Evolutionary conservation across 2,329 filamentous ascomycete species (phyloP).

Genomic region (Paraphoma sp.): DNA sequence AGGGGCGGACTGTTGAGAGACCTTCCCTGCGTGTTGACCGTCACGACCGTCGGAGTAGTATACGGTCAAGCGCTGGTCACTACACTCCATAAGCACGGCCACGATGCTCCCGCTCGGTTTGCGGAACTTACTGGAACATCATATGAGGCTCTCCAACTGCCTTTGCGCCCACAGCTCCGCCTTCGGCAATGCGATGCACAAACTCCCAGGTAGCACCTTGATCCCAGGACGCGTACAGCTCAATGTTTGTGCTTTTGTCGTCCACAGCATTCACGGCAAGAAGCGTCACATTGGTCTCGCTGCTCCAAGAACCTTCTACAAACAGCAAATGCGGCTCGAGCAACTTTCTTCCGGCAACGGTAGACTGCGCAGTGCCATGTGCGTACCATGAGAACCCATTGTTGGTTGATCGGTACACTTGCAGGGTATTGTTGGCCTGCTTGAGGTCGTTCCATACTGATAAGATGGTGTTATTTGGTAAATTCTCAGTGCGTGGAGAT

Average conservation of each 20-base stretch:
- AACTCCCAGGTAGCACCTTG: conserved; percentile 20
- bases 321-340: conserved; percentile 24
- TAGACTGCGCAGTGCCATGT: conserved; percentile 16
- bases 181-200: conserved; percentile 17
- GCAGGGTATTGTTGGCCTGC: conserved; percentile 10
- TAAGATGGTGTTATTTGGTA: conserved; percentile 25
- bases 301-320: conserved; percentile 16
- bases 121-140: conserved; percentile 17
- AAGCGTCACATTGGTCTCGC: conserved; percentile 15
- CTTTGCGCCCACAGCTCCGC: conserved; percentile 14
- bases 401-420: conserved; percentile 20
- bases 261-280: conserved; percentile 24
- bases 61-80: conserved; percentile 16
- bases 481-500: conserved; percentile 22
- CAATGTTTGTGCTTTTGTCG: conserved; percentile 24
- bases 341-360: conserved; percentile 13
- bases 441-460: conserved; percentile 21
- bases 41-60: conserved; percentile 29
- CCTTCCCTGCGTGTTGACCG: conserved; percentile 21
- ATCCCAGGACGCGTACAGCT: conserved; percentile 23
- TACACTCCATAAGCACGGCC: neutral
- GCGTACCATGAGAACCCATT: conserved; percentile 31
- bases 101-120: too few species aligned
- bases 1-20: conserved; percentile 21
- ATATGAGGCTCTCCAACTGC: conserved; percentile 24